phyloP scores from a whole-genome alignment of 768 basidiomycete genomes.

The Boletus pseudo-olivaceus region DNA sequence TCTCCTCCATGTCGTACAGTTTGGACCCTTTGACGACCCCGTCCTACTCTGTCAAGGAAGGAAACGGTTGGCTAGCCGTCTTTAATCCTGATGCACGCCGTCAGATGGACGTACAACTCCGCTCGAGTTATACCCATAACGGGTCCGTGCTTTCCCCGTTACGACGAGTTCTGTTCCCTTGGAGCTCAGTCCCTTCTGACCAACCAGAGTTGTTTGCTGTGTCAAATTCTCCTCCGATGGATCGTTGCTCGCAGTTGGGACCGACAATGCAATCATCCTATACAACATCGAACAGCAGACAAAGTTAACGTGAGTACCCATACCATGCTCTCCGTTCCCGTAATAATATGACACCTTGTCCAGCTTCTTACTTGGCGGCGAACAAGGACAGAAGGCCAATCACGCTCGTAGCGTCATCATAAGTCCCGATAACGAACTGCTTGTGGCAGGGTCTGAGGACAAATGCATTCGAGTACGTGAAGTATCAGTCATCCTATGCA shows the following conservation, averaged over 20 bases:
- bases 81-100: conserved; percentile 48
- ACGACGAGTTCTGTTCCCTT: conserved; percentile 5
- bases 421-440: conserved; percentile 29
- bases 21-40: conserved; percentile 30
- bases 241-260: conserved; percentile 31
- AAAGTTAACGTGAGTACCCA: conserved; percentile 25
- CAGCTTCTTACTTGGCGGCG: conserved; percentile 28
- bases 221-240: conserved; percentile 33
- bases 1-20: conserved; percentile 19
- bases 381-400: conserved; percentile 22
- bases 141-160: conserved; percentile 49
- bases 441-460: conserved; percentile 35
- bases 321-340: background rate
- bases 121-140: conserved; percentile 78
- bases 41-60: conserved; percentile 40
- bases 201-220: conserved; percentile 29
- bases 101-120: conserved; percentile 50
- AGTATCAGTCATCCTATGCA: background rate
- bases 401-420: conserved; percentile 32
- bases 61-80: conserved; percentile 50
- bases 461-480: conserved; percentile 30
- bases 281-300: conserved; percentile 27
- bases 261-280: conserved; percentile 28
- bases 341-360: background rate
- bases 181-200: conserved; percentile 2